Conservation (phyloP, 2,329 filamentous ascomycete genomes). For the Colletotrichum sp. region DNA sequence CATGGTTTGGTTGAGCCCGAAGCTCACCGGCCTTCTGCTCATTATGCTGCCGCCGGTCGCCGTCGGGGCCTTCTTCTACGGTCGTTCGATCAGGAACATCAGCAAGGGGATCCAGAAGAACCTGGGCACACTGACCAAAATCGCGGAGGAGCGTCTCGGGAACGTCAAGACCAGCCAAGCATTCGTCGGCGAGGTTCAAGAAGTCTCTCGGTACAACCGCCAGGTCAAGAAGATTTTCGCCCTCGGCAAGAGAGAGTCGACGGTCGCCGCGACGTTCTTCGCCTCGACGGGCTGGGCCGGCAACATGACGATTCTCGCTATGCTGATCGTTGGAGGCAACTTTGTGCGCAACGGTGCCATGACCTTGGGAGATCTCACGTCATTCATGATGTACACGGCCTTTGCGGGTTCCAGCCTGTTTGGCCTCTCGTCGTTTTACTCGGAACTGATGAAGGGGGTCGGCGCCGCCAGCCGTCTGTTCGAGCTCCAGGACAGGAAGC, state of each 20-base stretch:
- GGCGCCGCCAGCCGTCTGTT: constrained; percentile 96
- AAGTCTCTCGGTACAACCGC: constrained; percentile 88
- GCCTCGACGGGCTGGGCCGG: constrained; percentile 85
- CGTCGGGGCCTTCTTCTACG: constrained; percentile 89
- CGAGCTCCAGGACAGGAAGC: constrained; percentile 89
- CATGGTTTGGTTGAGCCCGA: constrained; percentile 95
- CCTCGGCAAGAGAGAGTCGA: constrained; percentile 83
- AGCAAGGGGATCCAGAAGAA: constrained; percentile 95
- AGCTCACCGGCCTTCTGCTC: constrained; percentile 85
- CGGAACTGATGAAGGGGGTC: constrained; percentile 98
- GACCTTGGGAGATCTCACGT: constrained; percentile 89
- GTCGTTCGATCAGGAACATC: constrained; percentile 84
- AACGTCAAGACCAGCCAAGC: constrained; percentile 97
- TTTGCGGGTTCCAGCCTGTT: constrained; percentile 87
- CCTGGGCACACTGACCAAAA: constrained; percentile 90
- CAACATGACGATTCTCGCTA: constrained; percentile 92
- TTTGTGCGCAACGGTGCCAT: constrained; percentile 89
- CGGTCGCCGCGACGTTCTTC: constrained; percentile 92
- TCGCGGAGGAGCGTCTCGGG: constrained; percentile 95
- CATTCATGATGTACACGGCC: constrained; percentile 98
- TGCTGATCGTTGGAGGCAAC: constrained; percentile 88
- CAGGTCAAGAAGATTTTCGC: constrained; percentile 93
- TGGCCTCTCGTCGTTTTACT: constrained; percentile 94
- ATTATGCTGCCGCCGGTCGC: constrained; percentile 92
- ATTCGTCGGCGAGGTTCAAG: constrained; percentile 90